These are phyloP conservation scores for Fraxinus dipetala DNA, from an alignment of 305 asterid genomes.

Conservation along the genomic window DNA sequence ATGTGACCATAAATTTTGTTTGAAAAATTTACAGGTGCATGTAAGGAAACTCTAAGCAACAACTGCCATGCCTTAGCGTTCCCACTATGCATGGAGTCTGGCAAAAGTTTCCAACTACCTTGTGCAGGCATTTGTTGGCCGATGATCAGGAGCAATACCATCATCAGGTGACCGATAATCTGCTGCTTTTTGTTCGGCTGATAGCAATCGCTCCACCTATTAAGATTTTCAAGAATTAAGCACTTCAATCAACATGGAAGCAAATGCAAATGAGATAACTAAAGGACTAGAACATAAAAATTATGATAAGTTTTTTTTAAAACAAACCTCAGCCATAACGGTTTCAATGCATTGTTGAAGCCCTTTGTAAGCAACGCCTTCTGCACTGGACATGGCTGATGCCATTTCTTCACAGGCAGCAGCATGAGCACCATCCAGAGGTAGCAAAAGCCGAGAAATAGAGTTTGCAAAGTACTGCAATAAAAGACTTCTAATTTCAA, in stretches of 20 bases:
- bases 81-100: not conserved
- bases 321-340: conserved; percentile 91
- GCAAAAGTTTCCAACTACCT: conserved; percentile 45
- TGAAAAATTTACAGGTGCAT: not conserved
- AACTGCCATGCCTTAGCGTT: not conserved
- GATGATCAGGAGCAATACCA: conserved; percentile 87
- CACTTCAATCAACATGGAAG: conserved; percentile 12
- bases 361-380: conserved; percentile 93
- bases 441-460: conserved; percentile 82
- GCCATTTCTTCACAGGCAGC: conserved; percentile 99
- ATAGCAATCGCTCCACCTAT: conserved; percentile 86
- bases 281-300: conserved; percentile 11
- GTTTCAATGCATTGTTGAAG: conserved; percentile 96
- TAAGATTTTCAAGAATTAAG: conserved; percentile 22
- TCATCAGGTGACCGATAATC: conserved; percentile 94
- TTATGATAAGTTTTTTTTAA: conserved; percentile 19
- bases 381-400: conserved; percentile 91
- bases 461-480: conserved; percentile 89
- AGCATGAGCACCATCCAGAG: conserved; percentile 98
- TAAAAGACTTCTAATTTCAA: conserved; percentile 21
- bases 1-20: not conserved
- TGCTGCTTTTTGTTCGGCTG: conserved; percentile 91
- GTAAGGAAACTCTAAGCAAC: not conserved
- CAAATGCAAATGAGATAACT: conserved; percentile 6
- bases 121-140: conserved; percentile 91